Base-by-base conservation (phyloP, 1,284 basidiomycete genomes). In the Fomitopsis palustris region DNA sequence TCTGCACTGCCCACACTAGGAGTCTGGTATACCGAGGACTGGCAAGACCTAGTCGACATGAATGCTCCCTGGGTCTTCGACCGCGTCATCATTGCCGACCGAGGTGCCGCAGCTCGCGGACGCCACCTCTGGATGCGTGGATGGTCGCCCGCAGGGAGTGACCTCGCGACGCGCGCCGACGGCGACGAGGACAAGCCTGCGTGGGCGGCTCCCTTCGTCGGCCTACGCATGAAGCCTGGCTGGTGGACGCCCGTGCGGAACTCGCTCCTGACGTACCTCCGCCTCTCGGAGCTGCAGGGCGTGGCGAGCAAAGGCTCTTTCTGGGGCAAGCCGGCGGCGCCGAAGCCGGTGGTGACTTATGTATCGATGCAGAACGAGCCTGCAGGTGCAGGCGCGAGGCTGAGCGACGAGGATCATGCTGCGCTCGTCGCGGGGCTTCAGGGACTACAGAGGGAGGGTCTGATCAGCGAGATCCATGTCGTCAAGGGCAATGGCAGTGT, bases 51-150 rank as follows among this genome's bases (percentile, higher is more conserved):
- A 65, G 78, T 81, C 31, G 78, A 82, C 58, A 83, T 92, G 65
- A 76, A 79, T 21, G 80, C 85, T 29, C 88, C 92, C 0, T 91
- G 86, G 70, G 65, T 94, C 21, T 77, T 92, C 53, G 88, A 92
- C 64, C 85, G 91, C 7, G 77, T 92, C 9, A 83, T 95, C 21
- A 76, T 95, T 41, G 86, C 85, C 1, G 93, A 95, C 67, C 79
- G 88, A 37, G 81, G 81, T 3, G 90, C 89, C 0, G 86, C 91
- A 0, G 79, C 76, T 56, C 77, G 80, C 43, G 78, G 75, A 53
- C 73, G 78, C 5, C 70, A 73, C 3, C 38, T 69, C 66, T 61
- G 69, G 69, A 54, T 61, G 8, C 70, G 69, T 1, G 70, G 69
- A 31, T 63, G 64, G 61, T n/a, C 63, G 9, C 61, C 58, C 12